These are phyloP conservation scores for Silene uniflora DNA, from an alignment of 148 eudicot genomes.

Conservation along the genomic window DNA sequence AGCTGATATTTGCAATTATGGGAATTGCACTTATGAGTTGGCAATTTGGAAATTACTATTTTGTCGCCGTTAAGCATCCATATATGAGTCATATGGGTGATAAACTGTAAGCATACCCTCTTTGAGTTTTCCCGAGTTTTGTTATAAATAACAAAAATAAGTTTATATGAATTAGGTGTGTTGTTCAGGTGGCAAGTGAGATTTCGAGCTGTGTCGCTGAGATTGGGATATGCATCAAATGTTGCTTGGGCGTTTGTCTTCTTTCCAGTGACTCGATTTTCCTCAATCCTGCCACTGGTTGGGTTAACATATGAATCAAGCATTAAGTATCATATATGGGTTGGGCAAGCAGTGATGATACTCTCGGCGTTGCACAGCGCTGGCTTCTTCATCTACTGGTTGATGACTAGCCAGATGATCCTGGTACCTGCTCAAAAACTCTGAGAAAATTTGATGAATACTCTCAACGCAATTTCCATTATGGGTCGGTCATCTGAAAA, in stretches of 20 bases:
- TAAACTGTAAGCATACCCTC: constrained; percentile 8
- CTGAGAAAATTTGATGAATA: too few relatives aligned
- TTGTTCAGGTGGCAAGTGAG: constrained; percentile 38
- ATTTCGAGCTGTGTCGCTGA: constrained; percentile 38
- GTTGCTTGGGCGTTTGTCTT: constrained; percentile 55
- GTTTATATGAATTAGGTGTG: too few relatives aligned
- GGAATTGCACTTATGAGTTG: constrained; percentile 42
- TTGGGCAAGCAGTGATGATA: constrained; percentile 54
- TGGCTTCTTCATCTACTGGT: constrained; percentile 53
- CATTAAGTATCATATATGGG: constrained; percentile 65
- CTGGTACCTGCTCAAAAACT: constrained; percentile 27
- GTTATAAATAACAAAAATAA: too few relatives aligned
- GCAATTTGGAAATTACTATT: constrained; percentile 42
- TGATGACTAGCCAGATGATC: constrained; percentile 30
- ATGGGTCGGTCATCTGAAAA: too few relatives aligned
- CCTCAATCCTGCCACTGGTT: constrained; percentile 48
- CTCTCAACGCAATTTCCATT: too few relatives aligned
- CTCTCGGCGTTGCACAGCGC: constrained; percentile 43
- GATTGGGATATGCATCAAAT: constrained; percentile 51
- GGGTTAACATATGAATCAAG: constrained; percentile 62
- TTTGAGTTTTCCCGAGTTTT: neutral
- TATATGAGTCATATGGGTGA: constrained; percentile 28
- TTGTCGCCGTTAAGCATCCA: constrained; percentile 37
- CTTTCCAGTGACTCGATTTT: constrained; percentile 50
- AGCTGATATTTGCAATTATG: constrained; percentile 40